phyloP scores from a whole-genome alignment of 164 flowering plant genomes.

The Chimonanthus praecox region DNA sequence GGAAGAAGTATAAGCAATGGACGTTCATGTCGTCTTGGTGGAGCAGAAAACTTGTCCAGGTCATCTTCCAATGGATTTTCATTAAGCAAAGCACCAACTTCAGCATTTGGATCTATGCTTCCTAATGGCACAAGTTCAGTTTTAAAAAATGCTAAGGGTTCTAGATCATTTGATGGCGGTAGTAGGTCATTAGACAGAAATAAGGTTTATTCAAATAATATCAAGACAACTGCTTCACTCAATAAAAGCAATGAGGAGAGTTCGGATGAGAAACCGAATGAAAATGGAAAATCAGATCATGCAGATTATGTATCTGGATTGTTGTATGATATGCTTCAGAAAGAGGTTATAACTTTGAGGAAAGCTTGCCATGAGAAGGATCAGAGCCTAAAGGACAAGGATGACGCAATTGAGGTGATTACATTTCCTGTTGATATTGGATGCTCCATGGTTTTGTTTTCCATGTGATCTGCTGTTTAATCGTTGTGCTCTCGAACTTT shows the following conservation, averaged over 20 bases:
- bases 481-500: not conserved
- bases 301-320: constrained; percentile 54
- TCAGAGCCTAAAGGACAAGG: constrained; percentile 64
- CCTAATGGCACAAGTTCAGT: constrained; percentile 28
- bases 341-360: constrained; percentile 54
- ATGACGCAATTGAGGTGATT: constrained; percentile 64
- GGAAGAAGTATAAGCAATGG: constrained; percentile 72
- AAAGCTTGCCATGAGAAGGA: constrained; percentile 66
- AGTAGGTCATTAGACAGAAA: constrained; percentile 28
- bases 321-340: constrained; percentile 62
- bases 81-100: constrained; percentile 26
- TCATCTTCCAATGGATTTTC: constrained; percentile 35
- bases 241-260: constrained; percentile 15
- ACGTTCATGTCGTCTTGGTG: constrained; percentile 51
- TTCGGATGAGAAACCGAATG: constrained; percentile 19
- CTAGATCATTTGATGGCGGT: constrained; percentile 54
- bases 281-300: constrained; percentile 22
- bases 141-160: constrained; percentile 32
- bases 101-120: constrained; percentile 22
- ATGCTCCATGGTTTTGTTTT: not conserved
- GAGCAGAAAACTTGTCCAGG: constrained; percentile 44
- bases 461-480: not conserved
- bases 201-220: constrained; percentile 16
- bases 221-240: constrained; percentile 9
- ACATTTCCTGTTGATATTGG: not conserved